Evolutionary conservation across 73 alveolate genomes (phyloP), one percentile per base, ranked within the genome.

Genomic region (Paramecium pentaurelia): DNA sequence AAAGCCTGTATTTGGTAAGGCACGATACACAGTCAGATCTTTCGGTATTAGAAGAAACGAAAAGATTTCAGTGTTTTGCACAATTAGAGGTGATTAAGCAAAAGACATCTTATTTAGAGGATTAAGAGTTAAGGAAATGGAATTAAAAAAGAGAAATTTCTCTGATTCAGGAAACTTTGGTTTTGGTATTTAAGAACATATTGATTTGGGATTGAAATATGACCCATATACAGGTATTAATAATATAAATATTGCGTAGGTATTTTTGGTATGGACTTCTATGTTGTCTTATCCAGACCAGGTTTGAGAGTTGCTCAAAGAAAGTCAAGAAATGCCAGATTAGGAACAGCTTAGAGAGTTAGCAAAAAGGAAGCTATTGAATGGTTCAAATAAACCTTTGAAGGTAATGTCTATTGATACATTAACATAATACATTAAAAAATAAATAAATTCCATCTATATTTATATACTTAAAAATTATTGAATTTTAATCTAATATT

Each of bases 201-300:
- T 95, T 91, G 98, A 95, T 93, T 92, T 95, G 92, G 98, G 98
- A 34, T 87, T 95, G 54, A 95, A 95, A 86, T 95, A 95, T 86
- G 98, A 95, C 86, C 98, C 97, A 49, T 83, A 90, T 89, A 95
- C 97, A 68, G 93, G 93, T 86, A 86, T 58, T 32, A 28, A 34
- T 37, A 40, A 36, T 59, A n/a, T 8, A 8, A 44, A 38, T 64
- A 58, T 28, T 32, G 40, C 42, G 27, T 42, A 89, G 97, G 97
- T 58, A 95, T 95, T 68, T 95, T 92, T 77, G 98, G 98, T 58
- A 95, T 95, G 98, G 98, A 95, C 77, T 95, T 95, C 96, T 95
- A 92, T 93, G 92, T 95, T 25, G 98, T 95, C 88, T 93, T 95
- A 37, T 73, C 89, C 58, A 88, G 98, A 86, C 93, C 91, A 86